Conservation (phyloP, 441 rosid species). For the Geranium incanum region DNA sequence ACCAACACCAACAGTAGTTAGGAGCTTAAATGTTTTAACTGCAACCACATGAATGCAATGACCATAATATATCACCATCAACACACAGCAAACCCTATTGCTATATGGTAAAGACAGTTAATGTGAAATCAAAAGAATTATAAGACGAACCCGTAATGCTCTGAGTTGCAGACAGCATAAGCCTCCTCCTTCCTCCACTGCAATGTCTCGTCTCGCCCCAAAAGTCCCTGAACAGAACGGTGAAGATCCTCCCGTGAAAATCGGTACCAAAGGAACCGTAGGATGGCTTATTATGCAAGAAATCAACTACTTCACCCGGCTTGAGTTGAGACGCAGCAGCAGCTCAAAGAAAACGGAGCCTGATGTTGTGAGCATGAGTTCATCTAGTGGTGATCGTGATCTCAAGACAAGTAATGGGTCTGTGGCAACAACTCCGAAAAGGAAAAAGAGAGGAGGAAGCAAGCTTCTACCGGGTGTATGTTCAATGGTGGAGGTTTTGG, state of each 20-base stretch:
- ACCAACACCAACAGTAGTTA: slow-evolving; percentile 17
- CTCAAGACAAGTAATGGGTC: slow-evolving; percentile 16
- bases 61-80: slow-evolving; percentile 21
- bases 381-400: slow-evolving; percentile 9
- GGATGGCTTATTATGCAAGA: slow-evolving; percentile 51
- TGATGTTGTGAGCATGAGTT: slow-evolving; percentile 18
- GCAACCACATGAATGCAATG: slow-evolving; percentile 41
- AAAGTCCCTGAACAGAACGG: slow-evolving; percentile 25
- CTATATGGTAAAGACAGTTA: slow-evolving; percentile 31
- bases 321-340: slow-evolving; percentile 27
- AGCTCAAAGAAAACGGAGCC: slow-evolving; percentile 29
- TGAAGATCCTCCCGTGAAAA: slow-evolving; percentile 33
- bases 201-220: slow-evolving; percentile 25
- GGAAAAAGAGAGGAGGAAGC: slow-evolving; percentile 41
- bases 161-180: slow-evolving; percentile 12
- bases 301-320: slow-evolving; percentile 39
- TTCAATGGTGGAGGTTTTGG: slow-evolving; percentile 1
- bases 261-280: slow-evolving; percentile 51
- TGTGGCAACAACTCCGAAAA: slow-evolving; percentile 30
- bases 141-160: slow-evolving; percentile 25
- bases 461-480: slow-evolving; percentile 25
- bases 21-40: slow-evolving; percentile 31
- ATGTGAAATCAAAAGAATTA: slow-evolving; percentile 25
- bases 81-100: slow-evolving; percentile 16
- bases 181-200: slow-evolving; percentile 17